Base-by-base conservation (phyloP, 768 basidiomycete genomes). In the Xanthoconium stramineum region DNA sequence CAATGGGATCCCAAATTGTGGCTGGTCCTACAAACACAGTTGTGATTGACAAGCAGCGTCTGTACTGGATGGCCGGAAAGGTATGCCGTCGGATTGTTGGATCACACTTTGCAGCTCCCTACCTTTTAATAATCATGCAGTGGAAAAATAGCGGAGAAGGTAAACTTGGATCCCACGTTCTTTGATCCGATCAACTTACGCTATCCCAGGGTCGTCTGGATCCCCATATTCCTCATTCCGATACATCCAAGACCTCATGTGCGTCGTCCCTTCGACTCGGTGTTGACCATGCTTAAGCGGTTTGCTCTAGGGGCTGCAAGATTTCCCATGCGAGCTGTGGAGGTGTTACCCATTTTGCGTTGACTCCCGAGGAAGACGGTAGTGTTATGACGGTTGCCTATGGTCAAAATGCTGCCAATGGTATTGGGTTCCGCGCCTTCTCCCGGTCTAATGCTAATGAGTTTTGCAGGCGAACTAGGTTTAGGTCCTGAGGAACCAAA, bases 71-170 rank as follows among this genome's bases (percentile, higher is more conserved):
- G 84, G 88, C 88, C 42, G 90, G 87, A 37, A 94, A 88, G 78
- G 87, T 83, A 61, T 63, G 68, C 50, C 33, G 6, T 53, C 29
- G 49, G 37, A 51, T 49, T 39, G 32, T 51, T 5, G 35, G 37
- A 33, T 54, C 28, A 20, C 39, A 6, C 19, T 54, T 49, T 47
- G 6, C 14, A 48, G n/a, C 19, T 35, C 50, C 53, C 56, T 43
- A 45, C 17, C 36, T 42, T 52, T 29, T 52, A 30, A 52, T 56
- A 56, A 62, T 73, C 42, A 64, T 65, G 39, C 69, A 94, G 84
- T 98, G 91, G 91, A 98, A 98, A 72, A 91, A 86, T 60, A 94
- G 92, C 7, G 95, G 95, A 12, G 95, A 97, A 72, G 95, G 94
- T 83, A 63, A 50, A 62, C 20, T 33, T 9, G 15, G 36, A 32